phyloP scores from a whole-genome alignment of 805 yeast species.

The Candida germanica region DNA sequence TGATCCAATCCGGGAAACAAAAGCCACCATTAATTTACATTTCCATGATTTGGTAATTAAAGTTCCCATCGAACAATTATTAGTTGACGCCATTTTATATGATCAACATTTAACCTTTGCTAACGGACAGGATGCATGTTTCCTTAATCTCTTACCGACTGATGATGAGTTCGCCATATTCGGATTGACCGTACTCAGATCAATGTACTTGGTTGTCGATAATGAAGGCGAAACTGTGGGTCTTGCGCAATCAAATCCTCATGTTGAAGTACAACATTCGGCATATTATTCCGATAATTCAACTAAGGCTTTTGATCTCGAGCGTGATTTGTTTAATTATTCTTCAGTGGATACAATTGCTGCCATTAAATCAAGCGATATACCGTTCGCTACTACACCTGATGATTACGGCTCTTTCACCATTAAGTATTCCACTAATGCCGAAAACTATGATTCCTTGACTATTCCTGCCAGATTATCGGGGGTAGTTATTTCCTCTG shows the following conservation, averaged over 20 bases:
- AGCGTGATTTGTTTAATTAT: background rate
- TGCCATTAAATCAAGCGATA: conserved; percentile 6
- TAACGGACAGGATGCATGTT: conserved; percentile 58
- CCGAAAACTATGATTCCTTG: conserved; percentile 4
- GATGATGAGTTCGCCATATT: conserved; percentile 49
- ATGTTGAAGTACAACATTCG: conserved; percentile 9
- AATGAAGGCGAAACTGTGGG: conserved; percentile 55
- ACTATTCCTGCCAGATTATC: conserved; percentile 15
- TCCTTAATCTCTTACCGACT: conserved; percentile 49
- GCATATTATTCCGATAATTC: conserved; percentile 8
- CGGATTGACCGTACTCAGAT: conserved; percentile 56
- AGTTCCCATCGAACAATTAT: conserved; percentile 48
- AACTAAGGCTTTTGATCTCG: background rate
- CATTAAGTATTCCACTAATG: conserved; percentile 6
- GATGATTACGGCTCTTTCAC: conserved; percentile 4
- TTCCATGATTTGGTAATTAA: conserved; percentile 51
- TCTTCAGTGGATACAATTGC: conserved; percentile 6
- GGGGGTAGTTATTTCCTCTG: conserved; percentile 20
- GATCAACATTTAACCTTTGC: conserved; percentile 45
- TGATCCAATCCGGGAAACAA: conserved; percentile 38
- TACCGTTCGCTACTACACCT: conserved; percentile 11
- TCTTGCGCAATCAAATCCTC: conserved; percentile 45
- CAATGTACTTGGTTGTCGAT: conserved; percentile 61
- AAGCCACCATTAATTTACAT: conserved; percentile 51
- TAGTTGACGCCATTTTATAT: conserved; percentile 35